Percentiles rank a stretch among this genome's conserved stretches.
phyloP scores from a whole-genome alignment of 2,329 filamentous ascomycete genomes.

The Aschersonia sp. region DNA sequence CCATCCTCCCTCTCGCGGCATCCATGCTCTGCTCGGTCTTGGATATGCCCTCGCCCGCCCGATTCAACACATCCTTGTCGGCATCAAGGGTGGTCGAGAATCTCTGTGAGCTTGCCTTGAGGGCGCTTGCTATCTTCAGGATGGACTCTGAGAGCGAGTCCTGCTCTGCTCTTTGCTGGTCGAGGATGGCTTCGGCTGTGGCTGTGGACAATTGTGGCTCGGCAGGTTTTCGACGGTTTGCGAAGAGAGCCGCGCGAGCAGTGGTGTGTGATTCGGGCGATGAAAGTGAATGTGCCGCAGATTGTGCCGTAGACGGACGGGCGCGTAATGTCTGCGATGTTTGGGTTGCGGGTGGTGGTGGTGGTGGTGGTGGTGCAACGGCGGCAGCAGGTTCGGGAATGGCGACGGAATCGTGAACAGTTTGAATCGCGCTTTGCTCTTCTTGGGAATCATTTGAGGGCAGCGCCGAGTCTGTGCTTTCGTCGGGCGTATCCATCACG shows the following conservation, averaged over 20 bases:
- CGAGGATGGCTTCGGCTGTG: conserved; percentile 56
- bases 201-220: conserved; percentile 27
- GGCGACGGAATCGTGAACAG: too few relatives aligned
- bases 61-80: conserved; percentile 56
- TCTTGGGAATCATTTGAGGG: neutral
- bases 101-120: conserved; percentile 60
- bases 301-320: conserved; percentile 1
- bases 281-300: conserved; percentile 3
- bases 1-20: conserved; percentile 63
- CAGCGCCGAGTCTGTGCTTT: conserved; percentile 28
- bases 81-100: conserved; percentile 60
- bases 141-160: conserved; percentile 70
- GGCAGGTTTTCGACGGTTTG: conserved; percentile 20
- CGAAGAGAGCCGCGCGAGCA: conserved; percentile 30
- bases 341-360: neutral
- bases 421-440: neutral
- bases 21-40: conserved; percentile 65
- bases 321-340: conserved; percentile 4
- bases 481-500: conserved; percentile 39
- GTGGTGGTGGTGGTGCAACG: too few relatives aligned
- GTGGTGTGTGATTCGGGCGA: conserved; percentile 16
- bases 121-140: conserved; percentile 61
- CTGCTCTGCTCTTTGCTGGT: conserved; percentile 68
- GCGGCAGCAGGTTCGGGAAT: too few relatives aligned
- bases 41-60: conserved; percentile 62